Evolutionary conservation across 2,329 filamentous ascomycete genomes (phyloP).

Genomic region (Tolypocladium album): DNA sequence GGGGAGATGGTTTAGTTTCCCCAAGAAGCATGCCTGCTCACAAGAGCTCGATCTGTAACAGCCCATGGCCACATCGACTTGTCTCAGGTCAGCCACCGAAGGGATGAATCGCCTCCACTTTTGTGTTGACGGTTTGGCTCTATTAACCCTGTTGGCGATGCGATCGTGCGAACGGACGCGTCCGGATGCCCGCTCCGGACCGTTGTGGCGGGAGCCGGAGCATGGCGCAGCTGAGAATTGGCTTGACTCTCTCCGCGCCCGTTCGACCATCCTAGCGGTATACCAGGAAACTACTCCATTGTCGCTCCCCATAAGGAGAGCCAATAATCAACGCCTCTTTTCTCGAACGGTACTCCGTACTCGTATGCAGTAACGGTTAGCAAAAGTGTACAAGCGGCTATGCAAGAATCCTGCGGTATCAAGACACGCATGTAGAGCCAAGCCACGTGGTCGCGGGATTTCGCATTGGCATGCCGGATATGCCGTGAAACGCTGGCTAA

Average conservation of each 20-base stretch:
- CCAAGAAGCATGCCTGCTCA: not conserved
- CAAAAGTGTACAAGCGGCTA: not conserved
- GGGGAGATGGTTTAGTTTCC: not conserved
- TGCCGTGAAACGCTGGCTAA: not conserved
- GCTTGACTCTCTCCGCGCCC: not conserved
- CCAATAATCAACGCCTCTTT: not conserved
- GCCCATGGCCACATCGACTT: conserved; percentile 1
- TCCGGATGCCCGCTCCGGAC: not conserved
- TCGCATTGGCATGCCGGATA: not conserved
- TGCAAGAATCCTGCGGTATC: not conserved
- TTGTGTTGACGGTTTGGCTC: not conserved
- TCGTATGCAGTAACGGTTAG: not conserved
- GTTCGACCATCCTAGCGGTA: not conserved
- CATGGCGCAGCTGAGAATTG: not conserved
- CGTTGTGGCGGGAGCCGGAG: not conserved
- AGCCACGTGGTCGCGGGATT: not conserved
- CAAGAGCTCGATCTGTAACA: not conserved
- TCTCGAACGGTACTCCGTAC: not conserved
- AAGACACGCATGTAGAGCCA: not conserved
- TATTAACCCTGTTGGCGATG: not conserved
- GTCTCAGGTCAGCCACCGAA: conserved; percentile 1
- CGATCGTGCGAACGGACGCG: not conserved
- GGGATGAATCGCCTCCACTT: conserved; percentile 1
- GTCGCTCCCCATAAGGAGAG: not conserved
- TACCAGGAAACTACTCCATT: not conserved